A percentile compares a stretch with the other conserved stretches of the same genome.
These are phyloP conservation scores for Saccharomyces hybrid DNA, from an alignment of 1,139 yeast species.

Conservation along the genomic window DNA sequence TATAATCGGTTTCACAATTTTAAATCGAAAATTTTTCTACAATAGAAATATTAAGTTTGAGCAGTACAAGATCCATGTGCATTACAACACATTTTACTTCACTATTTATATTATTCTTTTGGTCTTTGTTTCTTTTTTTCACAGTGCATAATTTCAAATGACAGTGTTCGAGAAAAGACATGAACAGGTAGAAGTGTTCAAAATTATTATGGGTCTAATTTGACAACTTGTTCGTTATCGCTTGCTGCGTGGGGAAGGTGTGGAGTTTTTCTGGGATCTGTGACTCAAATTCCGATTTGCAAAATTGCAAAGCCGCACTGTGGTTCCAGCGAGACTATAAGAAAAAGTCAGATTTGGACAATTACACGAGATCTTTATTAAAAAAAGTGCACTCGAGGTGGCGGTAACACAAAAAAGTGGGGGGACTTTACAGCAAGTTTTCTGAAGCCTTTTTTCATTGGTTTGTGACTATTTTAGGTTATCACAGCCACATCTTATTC, in stretches of 20 bases:
- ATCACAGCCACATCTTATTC: neutral
- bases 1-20: neutral
- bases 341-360: neutral
- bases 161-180: neutral
- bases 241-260: neutral
- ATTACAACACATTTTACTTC: neutral
- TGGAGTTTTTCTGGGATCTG: neutral
- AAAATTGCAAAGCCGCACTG: conserved; percentile 1
- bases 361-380: neutral
- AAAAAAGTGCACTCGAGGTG: neutral
- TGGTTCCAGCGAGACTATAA: neutral
- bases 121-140: neutral
- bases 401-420: neutral
- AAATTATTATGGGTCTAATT: neutral
- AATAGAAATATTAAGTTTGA: neutral
- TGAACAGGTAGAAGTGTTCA: neutral
- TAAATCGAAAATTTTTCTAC: neutral
- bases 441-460: neutral
- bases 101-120: neutral
- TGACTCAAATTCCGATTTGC: neutral
- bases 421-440: neutral
- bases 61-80: neutral
- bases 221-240: neutral
- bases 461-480: neutral
- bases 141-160: neutral